Evolutionary conservation across 345 rosid species (phyloP).

Genomic region (Gossypium longicalyx): DNA sequence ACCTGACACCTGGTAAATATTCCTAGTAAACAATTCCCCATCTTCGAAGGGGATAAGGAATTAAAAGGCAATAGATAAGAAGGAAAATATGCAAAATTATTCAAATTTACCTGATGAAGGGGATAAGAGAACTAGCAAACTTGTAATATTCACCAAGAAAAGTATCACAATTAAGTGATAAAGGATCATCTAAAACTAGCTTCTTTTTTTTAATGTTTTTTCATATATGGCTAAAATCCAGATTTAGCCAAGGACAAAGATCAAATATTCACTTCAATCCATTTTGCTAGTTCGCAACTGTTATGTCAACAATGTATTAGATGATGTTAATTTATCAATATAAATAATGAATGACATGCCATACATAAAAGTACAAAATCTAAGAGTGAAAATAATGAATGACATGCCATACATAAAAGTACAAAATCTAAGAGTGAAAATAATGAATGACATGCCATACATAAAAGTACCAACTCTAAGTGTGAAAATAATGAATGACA

Average conservation of each 20-base stretch:
- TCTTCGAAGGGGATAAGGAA: background rate
- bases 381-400: background rate
- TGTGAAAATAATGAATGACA: background rate
- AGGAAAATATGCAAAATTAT: background rate
- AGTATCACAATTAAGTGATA: background rate
- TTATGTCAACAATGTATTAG: background rate
- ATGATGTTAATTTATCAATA: background rate
- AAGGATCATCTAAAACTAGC: background rate
- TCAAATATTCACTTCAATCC: background rate
- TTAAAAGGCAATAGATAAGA: background rate
- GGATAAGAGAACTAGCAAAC: constrained; percentile 2
- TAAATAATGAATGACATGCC: background rate
- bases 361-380: background rate
- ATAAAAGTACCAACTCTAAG: background rate
- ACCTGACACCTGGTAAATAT: background rate
- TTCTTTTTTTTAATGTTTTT: background rate
- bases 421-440: too few species aligned
- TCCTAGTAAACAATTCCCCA: background rate
- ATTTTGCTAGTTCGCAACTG: background rate
- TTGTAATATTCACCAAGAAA: background rate
- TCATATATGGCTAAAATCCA: background rate
- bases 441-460: background rate
- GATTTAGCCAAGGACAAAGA: background rate
- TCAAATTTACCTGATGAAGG: background rate
- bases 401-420: background rate